A percentile compares a stretch with the other conserved stretches of the same genome.
phyloP scores from a whole-genome alignment of 768 basidiomycete genomes.

The Pseudohyphozyma bogoriensis region DNA sequence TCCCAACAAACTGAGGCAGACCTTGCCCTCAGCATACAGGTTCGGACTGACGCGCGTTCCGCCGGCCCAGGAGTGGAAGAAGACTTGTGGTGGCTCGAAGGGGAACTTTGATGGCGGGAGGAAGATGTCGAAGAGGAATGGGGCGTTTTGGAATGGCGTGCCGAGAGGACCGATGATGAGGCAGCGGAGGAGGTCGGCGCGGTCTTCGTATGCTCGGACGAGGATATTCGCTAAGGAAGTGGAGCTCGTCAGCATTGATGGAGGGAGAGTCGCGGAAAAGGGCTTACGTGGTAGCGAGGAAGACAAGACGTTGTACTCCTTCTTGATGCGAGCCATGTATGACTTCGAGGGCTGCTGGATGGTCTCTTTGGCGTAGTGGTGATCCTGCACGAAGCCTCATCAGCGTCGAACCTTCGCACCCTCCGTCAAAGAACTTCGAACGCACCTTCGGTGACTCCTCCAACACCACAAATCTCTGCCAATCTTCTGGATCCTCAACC shows the following conservation, averaged over 20 bases:
- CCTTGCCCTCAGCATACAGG: conserved; percentile 73
- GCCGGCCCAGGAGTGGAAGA: conserved; percentile 79
- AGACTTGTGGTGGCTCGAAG: conserved; percentile 60
- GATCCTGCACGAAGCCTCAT: conserved; percentile 45
- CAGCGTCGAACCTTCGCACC: neutral
- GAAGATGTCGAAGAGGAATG: conserved; percentile 89
- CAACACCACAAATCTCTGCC: conserved; percentile 75
- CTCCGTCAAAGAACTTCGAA: neutral
- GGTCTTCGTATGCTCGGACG: conserved; percentile 82
- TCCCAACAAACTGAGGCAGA: conserved; percentile 13
- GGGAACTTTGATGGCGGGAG: conserved; percentile 55
- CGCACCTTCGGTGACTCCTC: conserved; percentile 14
- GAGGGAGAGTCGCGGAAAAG: neutral
- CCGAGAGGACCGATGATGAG: conserved; percentile 87
- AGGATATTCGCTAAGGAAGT: conserved; percentile 64
- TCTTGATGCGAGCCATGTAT: conserved; percentile 64
- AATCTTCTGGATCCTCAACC: conserved; percentile 44
- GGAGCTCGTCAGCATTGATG: neutral
- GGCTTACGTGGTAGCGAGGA: conserved; percentile 69
- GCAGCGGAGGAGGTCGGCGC: conserved; percentile 71
- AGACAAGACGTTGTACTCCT: conserved; percentile 70
- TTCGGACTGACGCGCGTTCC: conserved; percentile 42
- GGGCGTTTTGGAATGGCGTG: conserved; percentile 90
- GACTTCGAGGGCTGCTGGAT: conserved; percentile 55
- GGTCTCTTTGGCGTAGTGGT: conserved; percentile 58